phyloP scores from a whole-genome alignment of 176 grass and related monocot genomes.

The Rhipidocladum racemiflorum region DNA sequence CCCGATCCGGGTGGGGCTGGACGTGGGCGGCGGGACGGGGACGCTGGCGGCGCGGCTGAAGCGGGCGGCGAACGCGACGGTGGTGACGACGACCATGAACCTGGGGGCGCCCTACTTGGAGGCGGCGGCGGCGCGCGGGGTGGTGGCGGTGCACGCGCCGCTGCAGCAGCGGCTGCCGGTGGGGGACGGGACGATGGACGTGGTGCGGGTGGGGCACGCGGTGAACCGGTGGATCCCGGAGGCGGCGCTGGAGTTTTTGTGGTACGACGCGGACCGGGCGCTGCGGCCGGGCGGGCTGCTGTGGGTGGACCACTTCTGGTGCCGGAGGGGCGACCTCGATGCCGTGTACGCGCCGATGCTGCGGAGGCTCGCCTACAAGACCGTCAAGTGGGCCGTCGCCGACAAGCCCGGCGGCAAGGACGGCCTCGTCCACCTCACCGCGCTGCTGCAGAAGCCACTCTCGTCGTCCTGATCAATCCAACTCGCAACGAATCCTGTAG shows the following conservation, averaged over 20 bases:
- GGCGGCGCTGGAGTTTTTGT: conserved; percentile 71
- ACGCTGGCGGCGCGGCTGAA: conserved; percentile 76
- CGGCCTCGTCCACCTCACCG: conserved; percentile 72
- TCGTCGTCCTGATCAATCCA: too few species aligned
- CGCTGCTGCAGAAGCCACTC: conserved; percentile 81
- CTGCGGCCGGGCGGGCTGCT: conserved; percentile 73
- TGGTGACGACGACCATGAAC: conserved; percentile 80
- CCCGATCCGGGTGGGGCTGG: conserved; percentile 72
- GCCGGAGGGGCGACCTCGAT: conserved; percentile 57
- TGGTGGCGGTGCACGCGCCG: conserved; percentile 81
- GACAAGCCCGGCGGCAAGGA: conserved; percentile 53
- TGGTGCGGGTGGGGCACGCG: conserved; percentile 83
- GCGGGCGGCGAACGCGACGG: conserved; percentile 66
- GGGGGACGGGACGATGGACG: conserved; percentile 67
- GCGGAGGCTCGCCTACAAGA: conserved; percentile 55
- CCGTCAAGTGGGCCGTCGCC: conserved; percentile 74
- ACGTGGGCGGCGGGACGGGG: conserved; percentile 73
- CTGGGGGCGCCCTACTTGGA: conserved; percentile 84
- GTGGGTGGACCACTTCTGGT: conserved; percentile 94
- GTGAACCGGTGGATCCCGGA: conserved; percentile 95
- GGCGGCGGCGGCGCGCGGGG: conserved; percentile 62
- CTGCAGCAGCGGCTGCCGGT: conserved; percentile 86
- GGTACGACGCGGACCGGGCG: conserved; percentile 84
- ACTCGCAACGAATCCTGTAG: too few species aligned
- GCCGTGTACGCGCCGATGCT: conserved; percentile 62